Evolutionary conservation across 208 protist species (phyloP), one percentile per base, ranked within the genome.

Genomic region (Acanthamoeba healyi): DNA sequence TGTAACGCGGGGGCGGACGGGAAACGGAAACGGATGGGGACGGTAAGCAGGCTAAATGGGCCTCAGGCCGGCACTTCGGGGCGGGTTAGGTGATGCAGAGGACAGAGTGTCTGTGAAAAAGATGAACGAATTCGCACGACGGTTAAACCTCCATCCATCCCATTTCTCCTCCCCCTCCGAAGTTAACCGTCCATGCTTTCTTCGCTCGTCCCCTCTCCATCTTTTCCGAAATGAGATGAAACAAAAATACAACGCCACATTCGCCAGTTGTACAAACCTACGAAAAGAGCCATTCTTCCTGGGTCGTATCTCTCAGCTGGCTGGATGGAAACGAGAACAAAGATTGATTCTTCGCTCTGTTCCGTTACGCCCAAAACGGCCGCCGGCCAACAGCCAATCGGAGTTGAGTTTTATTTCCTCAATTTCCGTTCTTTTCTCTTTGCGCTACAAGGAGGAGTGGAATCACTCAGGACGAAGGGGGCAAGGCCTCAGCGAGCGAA

Each of bases 201-300:
- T 7, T 1, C n/a, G n/a, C n/a, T n/a, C n/a, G n/a, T n/a, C n/a
- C n/a, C n/a, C n/a, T n/a, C n/a, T n/a, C n/a, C n/a, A n/a, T n/a
- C n/a, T n/a, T n/a, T n/a, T n/a, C n/a, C n/a, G n/a, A n/a, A n/a
- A n/a, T n/a, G n/a, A n/a, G n/a, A n/a, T n/a, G n/a, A n/a, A n/a
- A n/a, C n/a, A n/a, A n/a, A n/a, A n/a, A n/a, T n/a, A n/a, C n/a
- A n/a, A n/a, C n/a, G n/a, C n/a, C n/a, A n/a, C n/a, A n/a, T n/a
- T n/a, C n/a, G n/a, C n/a, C n/a, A n/a, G n/a, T 44, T 61, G 79
- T 91, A 91, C 84, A 44, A 44, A 91, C 84, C 84, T 40, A 91
- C 22, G 58, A 91, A 91, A 44, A 91, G 84, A 70, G 84, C 84
- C 84, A 91, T 91, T 14, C 10, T 70, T 49, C 29, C 15, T 54